Evolutionary conservation across 306 rosid genomes (phyloP), one percentile per base, ranked within the genome.

Genomic region (Lablab purpureus): DNA sequence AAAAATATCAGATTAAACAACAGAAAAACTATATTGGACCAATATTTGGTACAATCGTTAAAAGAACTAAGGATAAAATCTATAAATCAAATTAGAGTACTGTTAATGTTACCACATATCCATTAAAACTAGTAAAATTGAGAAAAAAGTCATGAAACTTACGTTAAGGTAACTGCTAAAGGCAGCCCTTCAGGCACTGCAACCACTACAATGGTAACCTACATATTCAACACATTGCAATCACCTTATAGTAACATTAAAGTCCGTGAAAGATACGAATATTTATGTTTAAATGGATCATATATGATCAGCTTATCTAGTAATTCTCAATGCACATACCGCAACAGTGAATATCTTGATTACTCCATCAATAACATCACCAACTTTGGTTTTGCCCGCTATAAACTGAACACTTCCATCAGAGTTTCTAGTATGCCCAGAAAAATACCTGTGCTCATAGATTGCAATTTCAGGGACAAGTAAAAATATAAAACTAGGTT

Each of bases 101-200:
- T 21, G 8, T 62, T 36, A 50, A 55, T 15, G 11, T 60, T 23
- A 36, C n/a, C 59, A 65, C 4, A 40, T 58, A 56, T 65, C 60
- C 37, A 63, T 19, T 6, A 51, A 8, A 67, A 63, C 19, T 40
- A 10, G 52, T 30, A 45, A 62, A 71, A 76, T 41, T 30, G 5
- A 30, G 75, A 72, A 14, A 37, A 63, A 78, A 37, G 27, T 32
- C 5, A 34, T 64, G 74, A 68, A 4, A 82, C 96, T 84, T 85
- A 94, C 98, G 98, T 94, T 80, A 94, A 90, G 83, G 97, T 94
- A 40, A 94, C 98, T 41, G 98, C 98, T 40, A 94, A 84, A 25
- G 98, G 98, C 34, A 94, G 96, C 75, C 98, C 98, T 88, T 94
- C 98, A 37, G 98, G 98, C 68, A 94, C 98, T 12, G 98, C 98